Evolutionary conservation across 2,329 filamentous ascomycete species (phyloP).

Genomic region (Aspergillus luchuensis): DNA sequence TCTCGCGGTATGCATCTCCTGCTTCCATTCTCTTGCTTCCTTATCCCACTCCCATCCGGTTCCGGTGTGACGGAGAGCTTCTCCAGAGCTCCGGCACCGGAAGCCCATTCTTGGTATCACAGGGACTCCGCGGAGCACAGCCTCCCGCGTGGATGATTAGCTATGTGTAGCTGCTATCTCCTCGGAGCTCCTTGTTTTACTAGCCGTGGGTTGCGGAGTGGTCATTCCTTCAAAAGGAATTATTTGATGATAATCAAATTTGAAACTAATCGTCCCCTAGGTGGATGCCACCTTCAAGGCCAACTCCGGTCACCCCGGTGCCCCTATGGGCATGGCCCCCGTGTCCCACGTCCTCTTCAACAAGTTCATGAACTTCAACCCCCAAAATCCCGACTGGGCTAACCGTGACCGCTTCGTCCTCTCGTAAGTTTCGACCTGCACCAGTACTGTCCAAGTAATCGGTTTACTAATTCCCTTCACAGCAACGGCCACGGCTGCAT

Average conservation of each 20-base stretch:
- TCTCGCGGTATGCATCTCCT: slow-evolving; percentile 74
- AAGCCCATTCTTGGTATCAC: neutral
- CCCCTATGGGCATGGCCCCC: slow-evolving; percentile 96
- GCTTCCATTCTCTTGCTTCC: slow-evolving; percentile 8
- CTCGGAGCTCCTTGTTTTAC: neutral
- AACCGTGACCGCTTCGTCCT: slow-evolving; percentile 99
- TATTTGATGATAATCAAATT: neutral
- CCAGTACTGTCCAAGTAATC: neutral
- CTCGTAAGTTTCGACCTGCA: slow-evolving; percentile 69
- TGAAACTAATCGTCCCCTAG: slow-evolving; percentile 52
- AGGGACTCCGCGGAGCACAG: neutral
- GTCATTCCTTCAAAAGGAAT: too few relatives aligned
- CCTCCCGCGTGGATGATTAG: neutral
- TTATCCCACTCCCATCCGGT: slow-evolving; percentile 6
- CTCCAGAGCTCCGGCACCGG: neutral
- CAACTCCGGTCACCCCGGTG: slow-evolving; percentile 98
- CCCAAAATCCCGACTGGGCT: slow-evolving; percentile 95
- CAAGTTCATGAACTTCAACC: slow-evolving; percentile 99
- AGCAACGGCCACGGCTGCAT: slow-evolving; percentile 99
- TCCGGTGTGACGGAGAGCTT: neutral
- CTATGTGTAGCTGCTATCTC: neutral
- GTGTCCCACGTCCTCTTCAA: slow-evolving; percentile 96
- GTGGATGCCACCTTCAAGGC: slow-evolving; percentile 95
- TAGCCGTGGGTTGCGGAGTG: neutral
- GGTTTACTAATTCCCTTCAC: slow-evolving; percentile 18